phyloP scores from a whole-genome alignment of 352 stramenopile species.

The Globisporangium splendens region DNA sequence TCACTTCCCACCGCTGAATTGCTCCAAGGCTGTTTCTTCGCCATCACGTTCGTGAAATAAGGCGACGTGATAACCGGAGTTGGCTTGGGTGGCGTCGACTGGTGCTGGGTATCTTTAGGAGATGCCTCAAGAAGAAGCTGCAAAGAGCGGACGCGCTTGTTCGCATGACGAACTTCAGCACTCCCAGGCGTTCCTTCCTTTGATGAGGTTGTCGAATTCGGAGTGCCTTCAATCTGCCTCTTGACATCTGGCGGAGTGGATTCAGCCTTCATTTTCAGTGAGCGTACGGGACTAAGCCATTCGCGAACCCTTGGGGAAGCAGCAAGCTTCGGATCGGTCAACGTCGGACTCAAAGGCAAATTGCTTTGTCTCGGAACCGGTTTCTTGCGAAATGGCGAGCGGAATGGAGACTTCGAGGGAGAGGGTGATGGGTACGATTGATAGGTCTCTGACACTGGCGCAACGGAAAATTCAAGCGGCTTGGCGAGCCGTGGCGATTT shows the following conservation, averaged over 20 bases:
- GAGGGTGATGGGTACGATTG: constrained; percentile 43
- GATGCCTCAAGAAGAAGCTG: constrained; percentile 73
- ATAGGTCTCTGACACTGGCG: constrained; percentile 36
- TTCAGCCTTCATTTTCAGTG: constrained; percentile 25
- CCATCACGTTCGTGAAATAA: constrained; percentile 36
- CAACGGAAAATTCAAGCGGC: constrained; percentile 37
- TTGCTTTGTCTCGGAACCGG: constrained; percentile 27
- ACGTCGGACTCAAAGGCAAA: constrained; percentile 18
- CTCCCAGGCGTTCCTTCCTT: constrained; percentile 18
- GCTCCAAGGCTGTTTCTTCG: constrained; percentile 5
- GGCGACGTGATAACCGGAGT: constrained; percentile 28
- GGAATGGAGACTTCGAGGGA: constrained; percentile 64
- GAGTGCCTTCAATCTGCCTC: constrained; percentile 15
- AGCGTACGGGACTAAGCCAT: constrained; percentile 63
- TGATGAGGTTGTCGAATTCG: constrained; percentile 7
- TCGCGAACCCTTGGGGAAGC: constrained; percentile 37
- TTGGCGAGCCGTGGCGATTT: constrained; percentile 46
- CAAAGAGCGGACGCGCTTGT: constrained; percentile 78
- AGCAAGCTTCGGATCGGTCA: constrained; percentile 13
- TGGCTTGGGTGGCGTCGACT: constrained; percentile 9
- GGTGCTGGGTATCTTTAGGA: constrained; percentile 25
- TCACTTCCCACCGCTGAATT: not conserved
- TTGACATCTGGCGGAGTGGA: constrained; percentile 29
- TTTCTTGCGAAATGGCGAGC: constrained; percentile 78
- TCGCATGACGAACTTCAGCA: constrained; percentile 22